These are phyloP conservation scores for Cutaneotrichosporon mucoides DNA, from an alignment of 1,284 basidiomycete genomes.

Conservation along the genomic window DNA sequence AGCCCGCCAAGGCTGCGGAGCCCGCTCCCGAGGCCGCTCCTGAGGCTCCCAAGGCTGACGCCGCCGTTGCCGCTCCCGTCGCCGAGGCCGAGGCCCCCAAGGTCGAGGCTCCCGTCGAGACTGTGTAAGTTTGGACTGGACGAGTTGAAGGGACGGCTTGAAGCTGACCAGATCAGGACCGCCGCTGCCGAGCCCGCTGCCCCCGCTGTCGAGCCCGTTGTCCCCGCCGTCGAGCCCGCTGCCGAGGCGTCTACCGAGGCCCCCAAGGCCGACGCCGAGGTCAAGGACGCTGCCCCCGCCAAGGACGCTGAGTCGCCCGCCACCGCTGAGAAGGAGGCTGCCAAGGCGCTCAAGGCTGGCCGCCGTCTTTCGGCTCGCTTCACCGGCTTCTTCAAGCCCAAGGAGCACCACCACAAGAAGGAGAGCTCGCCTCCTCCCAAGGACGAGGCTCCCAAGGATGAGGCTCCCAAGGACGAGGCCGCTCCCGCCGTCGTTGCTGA, in stretches of 20 bases:
- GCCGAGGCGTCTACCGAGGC: not conserved
- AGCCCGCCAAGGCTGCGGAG: slow-evolving; percentile 9
- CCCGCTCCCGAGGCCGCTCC: slow-evolving; percentile 18
- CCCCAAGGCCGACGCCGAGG: slow-evolving; percentile 10
- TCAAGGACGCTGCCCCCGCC: not conserved
- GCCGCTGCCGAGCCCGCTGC: too few species aligned
- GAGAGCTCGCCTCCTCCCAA: slow-evolving; percentile 15
- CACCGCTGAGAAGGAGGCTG: slow-evolving; percentile 10
- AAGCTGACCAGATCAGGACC: too few species aligned
- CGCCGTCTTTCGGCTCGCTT: slow-evolving; percentile 45
- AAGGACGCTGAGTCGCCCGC: slow-evolving; percentile 7
- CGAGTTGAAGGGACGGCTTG: too few species aligned
- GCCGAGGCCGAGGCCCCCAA: slow-evolving; percentile 31
- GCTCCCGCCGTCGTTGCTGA: slow-evolving; percentile 25
- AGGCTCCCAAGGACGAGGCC: slow-evolving; percentile 7
- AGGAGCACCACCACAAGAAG: slow-evolving; percentile 19
- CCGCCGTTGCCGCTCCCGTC: slow-evolving; percentile 23
- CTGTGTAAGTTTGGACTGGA: slow-evolving; percentile 22
- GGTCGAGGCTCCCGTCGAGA: slow-evolving; percentile 19
- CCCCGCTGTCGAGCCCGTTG: too few species aligned
- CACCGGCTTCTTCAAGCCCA: slow-evolving; percentile 35
- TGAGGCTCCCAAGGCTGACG: slow-evolving; percentile 23
- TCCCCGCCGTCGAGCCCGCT: too few species aligned
- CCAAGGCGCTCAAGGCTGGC: slow-evolving; percentile 37
- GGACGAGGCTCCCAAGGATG: slow-evolving; percentile 18